Conservation (phyloP, 2,329 filamentous ascomycete species). For the Xylaria sp. region DNA sequence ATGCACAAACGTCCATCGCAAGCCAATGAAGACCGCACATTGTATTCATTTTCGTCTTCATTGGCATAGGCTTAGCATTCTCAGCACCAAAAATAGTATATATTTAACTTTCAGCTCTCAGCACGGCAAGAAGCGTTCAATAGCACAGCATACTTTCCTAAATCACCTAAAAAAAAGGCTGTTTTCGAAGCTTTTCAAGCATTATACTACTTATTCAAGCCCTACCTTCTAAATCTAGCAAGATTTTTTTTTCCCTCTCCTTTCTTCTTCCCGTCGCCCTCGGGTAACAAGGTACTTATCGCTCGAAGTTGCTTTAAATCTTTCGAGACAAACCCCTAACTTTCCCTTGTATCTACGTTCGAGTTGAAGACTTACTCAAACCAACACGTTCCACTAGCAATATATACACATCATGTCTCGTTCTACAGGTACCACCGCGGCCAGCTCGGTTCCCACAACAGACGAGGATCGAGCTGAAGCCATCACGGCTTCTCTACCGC, state of each 20-base stretch:
- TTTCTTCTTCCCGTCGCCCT: neutral
- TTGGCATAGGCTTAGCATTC: neutral
- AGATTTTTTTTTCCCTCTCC: neutral
- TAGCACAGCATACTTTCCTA: neutral
- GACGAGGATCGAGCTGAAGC: neutral
- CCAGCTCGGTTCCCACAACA: neutral
- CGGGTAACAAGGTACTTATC: neutral
- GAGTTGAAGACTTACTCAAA: neutral
- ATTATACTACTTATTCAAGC: neutral
- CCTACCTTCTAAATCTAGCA: neutral
- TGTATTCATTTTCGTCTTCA: neutral
- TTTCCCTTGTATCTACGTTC: neutral
- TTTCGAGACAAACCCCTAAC: neutral
- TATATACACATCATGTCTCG: constrained; percentile 5
- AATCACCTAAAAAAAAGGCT: neutral
- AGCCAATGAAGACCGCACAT: neutral
- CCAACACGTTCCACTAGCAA: neutral
- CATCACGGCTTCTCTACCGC: constrained; percentile 12
- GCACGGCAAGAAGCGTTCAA: too few relatives aligned
- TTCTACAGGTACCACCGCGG: neutral
- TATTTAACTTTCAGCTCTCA: too few relatives aligned
- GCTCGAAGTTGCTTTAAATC: neutral
- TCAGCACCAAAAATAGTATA: too few relatives aligned
- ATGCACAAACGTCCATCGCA: neutral
- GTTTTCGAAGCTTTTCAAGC: neutral